Base-by-base conservation (phyloP, 2,329 filamentous ascomycete genomes). In the Alternaria dauci region DNA sequence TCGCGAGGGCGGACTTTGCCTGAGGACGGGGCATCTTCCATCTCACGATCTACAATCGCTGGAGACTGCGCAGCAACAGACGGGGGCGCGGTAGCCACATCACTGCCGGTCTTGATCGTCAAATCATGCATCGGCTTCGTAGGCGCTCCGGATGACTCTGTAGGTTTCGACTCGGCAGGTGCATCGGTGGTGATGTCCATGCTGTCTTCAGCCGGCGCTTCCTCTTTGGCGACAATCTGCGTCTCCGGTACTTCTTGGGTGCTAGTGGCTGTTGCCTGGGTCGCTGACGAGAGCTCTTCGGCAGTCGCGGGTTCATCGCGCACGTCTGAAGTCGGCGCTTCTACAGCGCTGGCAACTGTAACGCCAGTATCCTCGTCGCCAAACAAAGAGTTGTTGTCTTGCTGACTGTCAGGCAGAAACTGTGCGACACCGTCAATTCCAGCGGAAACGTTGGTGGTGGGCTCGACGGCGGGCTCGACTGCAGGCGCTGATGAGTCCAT, bases 1-100 rank as follows among this genome's bases (percentile, higher is more conserved):
- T 71, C 70, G 14, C 94, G 89, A 67, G 89, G 90, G 11, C 92
- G 88, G 1, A 92, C 84, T 50, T 77, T 77, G 32, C 77, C 77
- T n/a, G 77, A 76, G 2, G 69, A 64, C 7, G 78, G 78, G 41
- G 76, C 77, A 56, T 81, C 79, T 46, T 73, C 69, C 78, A 80
- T 79, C 5, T 77, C 71, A 12, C 72, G 71, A 58, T 79, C 76
- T 6, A 65, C 52, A 18, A 61, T 62, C 7, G 71, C 55, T n/a
- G 70, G 70, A 23, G 71, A 75, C 41, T 70, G 68, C 4, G 64
- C 63, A 2, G 64, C 64, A n/a, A 64, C 52, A 16, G 64, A 54
- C 16, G 55, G 20, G 20, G 68, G 66, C 8, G 65, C 58, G 20
- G 67, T 59, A 20, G 56, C 53, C 1, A 58, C 50, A 16, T 65